Conservation (phyloP, 495 filamentous ascomycete species). For the Amphirosellinia nigrospora region DNA sequence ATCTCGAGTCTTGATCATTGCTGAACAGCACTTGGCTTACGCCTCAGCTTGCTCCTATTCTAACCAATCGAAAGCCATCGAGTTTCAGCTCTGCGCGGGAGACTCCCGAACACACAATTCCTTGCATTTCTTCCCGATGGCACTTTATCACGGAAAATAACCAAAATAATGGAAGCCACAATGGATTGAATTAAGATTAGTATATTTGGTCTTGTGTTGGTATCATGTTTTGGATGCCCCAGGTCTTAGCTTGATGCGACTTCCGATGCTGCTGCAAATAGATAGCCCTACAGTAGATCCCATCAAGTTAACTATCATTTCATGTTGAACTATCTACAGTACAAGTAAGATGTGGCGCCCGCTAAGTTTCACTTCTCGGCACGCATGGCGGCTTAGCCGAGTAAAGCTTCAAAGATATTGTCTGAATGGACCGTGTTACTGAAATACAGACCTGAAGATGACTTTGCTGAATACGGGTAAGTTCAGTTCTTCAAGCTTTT, state of each 20-base stretch:
- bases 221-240: too few species aligned
- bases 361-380: constrained; percentile 15
- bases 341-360: not conserved
- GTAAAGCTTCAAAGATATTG: not conserved
- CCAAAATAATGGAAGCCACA: too few species aligned
- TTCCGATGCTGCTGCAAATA: not conserved
- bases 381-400: not conserved
- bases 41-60: not conserved
- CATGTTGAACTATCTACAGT: too few species aligned
- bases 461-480: not conserved
- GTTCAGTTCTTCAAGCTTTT: not conserved
- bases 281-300: not conserved
- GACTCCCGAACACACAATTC: too few species aligned
- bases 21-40: not conserved
- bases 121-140: not conserved
- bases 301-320: too few species aligned
- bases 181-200: not conserved
- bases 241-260: not conserved
- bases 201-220: too few species aligned
- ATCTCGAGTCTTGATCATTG: not conserved
- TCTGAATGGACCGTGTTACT: not conserved
- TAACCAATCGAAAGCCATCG: not conserved
- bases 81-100: too few species aligned
- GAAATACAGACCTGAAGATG: not conserved
- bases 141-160: too few species aligned